Evolutionary conservation across 306 rosid species (phyloP), one percentile per base, ranked within the genome.

Genomic region (Morella rubra): DNA sequence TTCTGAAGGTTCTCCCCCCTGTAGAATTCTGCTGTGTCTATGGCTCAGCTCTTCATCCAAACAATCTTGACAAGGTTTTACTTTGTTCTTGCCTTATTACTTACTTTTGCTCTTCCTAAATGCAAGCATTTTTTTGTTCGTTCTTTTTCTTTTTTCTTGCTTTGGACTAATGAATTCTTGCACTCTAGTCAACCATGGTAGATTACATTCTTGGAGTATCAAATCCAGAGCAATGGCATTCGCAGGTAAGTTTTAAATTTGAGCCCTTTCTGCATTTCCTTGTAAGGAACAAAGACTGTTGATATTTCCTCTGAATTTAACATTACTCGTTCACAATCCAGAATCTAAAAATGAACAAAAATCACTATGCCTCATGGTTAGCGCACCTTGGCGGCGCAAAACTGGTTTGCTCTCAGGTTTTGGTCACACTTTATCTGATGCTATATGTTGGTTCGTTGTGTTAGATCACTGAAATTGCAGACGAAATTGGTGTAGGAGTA

Each of bases 321-420:
- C 22, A 45, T 69, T 77, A 20, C 54, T 32, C 61, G 51, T 75
- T 13, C 50, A 12, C 73, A 75, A 85, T 72, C 44, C 58, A 94
- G 98, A 94, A 91, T 84, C 86, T 92, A 78, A 87, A 85, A 83
- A 70, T 86, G 87, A 92, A 94, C 91, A 87, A 85, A 76, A 83
- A 84, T 83, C 98, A 94, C 82, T 94, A 94, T 83, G 96, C 96
- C 2, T 87, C 95, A 56, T 91, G 93, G 95, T 81, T 92, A 91
- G 80, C 74, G 84, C 83, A 80, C 81, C 90, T 91, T 60, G 96
- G 97, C 11, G 98, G 97, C 44, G 95, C 85, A 58, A 89, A 82
- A 76, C 83, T 94, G 96, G 98, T 94, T 69, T 66, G 77, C 74
- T 78, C 75, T 84, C 69, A 42, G 9, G 54, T 80, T 71, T 70